A percentile compares a stretch with the other conserved stretches of the same genome.
Conservation (phyloP, 345 rosid species). For the Hibiscus tridactylites region DNA sequence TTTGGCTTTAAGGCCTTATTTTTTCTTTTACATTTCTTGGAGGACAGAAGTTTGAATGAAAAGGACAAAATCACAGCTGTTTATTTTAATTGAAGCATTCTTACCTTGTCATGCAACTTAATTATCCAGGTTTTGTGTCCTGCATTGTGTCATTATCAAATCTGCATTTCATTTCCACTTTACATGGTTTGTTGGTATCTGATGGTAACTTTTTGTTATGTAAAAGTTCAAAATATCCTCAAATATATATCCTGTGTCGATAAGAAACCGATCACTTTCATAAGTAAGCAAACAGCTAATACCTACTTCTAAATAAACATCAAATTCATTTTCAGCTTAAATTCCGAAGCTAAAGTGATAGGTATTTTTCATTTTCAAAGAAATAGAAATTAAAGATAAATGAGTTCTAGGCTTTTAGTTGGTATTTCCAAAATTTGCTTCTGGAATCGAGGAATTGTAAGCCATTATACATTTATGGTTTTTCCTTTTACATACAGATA, state of each 20-base stretch:
- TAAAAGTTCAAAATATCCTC: neutral
- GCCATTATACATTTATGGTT: constrained; percentile 1
- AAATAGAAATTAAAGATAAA: neutral
- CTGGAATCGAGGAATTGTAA: neutral
- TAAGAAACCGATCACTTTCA: neutral
- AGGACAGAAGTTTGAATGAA: neutral
- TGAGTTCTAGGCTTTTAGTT: neutral
- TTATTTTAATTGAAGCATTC: neutral
- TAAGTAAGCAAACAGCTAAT: neutral
- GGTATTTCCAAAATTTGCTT: neutral
- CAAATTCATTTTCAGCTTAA: neutral
- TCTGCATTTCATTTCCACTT: neutral
- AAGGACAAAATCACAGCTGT: neutral
- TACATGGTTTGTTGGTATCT: neutral
- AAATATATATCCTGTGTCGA: neutral
- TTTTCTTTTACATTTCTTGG: neutral
- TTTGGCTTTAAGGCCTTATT: neutral
- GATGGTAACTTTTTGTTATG: neutral
- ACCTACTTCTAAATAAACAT: neutral
- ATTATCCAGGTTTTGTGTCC: neutral
- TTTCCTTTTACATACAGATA: constrained; percentile 30
- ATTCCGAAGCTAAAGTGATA: neutral
- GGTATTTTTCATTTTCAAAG: neutral
- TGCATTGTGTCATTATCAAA: neutral
- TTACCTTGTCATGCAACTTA: neutral